These are phyloP conservation scores for Xylaria palmicola DNA, from an alignment of 495 filamentous ascomycete genomes.

Conservation along the genomic window DNA sequence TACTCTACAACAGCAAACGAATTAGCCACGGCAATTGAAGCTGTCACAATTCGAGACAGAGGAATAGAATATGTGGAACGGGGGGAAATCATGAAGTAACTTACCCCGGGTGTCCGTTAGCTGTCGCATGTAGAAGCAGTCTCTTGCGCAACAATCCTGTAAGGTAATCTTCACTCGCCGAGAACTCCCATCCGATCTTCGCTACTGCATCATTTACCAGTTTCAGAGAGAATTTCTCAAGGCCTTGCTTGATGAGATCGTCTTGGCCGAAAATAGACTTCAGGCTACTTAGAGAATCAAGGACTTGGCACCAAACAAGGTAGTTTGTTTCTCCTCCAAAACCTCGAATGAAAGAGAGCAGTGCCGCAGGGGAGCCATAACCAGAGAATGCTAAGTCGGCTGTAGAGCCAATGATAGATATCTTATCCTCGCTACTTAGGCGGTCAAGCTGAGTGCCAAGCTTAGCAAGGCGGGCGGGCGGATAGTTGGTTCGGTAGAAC, in stretches of 20 bases:
- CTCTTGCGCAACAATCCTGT: constrained; percentile 76
- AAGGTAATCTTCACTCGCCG: constrained; percentile 74
- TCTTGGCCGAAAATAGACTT: constrained; percentile 54
- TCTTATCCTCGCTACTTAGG: constrained; percentile 83
- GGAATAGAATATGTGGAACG: no score
- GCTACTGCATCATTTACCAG: constrained; percentile 70
- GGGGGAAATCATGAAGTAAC: constrained; percentile 22
- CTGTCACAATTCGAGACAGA: not conserved
- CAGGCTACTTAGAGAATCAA: constrained; percentile 59
- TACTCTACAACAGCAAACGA: constrained; percentile 43
- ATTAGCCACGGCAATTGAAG: constrained; percentile 10
- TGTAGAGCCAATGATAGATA: constrained; percentile 88
- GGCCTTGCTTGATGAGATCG: constrained; percentile 54
- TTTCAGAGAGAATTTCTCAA: constrained; percentile 72
- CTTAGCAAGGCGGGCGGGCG: constrained; percentile 70
- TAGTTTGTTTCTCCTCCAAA: constrained; percentile 80
- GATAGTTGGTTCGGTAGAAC: constrained; percentile 93
- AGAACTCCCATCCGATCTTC: constrained; percentile 81
- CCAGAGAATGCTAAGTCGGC: constrained; percentile 87
- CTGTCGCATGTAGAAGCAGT: constrained; percentile 71
- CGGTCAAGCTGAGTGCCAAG: constrained; percentile 71
- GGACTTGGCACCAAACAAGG: constrained; percentile 84
- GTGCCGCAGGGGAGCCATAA: constrained; percentile 70
- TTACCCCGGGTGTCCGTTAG: constrained; percentile 69
- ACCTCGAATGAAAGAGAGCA: constrained; percentile 77